Conservation (phyloP, 1,284 basidiomycete genomes). For the Athelia psychrophila region DNA sequence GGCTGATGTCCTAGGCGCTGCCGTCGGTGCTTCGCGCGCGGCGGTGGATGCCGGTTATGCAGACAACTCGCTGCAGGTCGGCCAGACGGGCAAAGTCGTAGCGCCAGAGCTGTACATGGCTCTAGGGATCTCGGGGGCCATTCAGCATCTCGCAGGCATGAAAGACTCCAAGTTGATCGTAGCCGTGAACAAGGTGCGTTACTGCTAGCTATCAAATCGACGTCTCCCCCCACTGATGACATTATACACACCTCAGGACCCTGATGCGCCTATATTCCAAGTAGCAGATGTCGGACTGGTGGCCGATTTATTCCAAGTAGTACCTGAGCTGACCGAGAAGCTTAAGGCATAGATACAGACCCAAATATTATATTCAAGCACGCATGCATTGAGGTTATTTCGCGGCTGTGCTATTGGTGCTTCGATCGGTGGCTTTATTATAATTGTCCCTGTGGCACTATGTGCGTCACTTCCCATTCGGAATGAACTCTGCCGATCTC, state of each 20-base stretch:
- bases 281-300: slow-evolving; percentile 96
- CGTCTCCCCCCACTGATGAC: not conserved
- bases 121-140: slow-evolving; percentile 96
- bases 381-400: no score
- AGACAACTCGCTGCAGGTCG: slow-evolving; percentile 97
- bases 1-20: slow-evolving; percentile 91
- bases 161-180: slow-evolving; percentile 99
- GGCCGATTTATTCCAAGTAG: slow-evolving; percentile 86
- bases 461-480: no score
- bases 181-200: slow-evolving; percentile 90
- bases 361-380: not conserved
- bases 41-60: slow-evolving; percentile 99
- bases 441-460: no score
- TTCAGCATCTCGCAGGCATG: slow-evolving; percentile 99
- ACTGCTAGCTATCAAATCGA: not conserved
- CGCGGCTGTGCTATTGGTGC: no score
- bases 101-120: slow-evolving; percentile 96
- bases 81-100: slow-evolving; percentile 97
- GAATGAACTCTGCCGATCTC: no score
- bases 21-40: slow-evolving; percentile 95
- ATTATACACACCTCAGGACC: slow-evolving; percentile 53
- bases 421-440: no score
- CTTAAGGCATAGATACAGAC: slow-evolving; percentile 49
- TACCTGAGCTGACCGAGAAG: slow-evolving; percentile 87
- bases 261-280: slow-evolving; percentile 99